Conservation (phyloP, 2,329 filamentous ascomycete species). For the Ceratocystis huliohia region DNA sequence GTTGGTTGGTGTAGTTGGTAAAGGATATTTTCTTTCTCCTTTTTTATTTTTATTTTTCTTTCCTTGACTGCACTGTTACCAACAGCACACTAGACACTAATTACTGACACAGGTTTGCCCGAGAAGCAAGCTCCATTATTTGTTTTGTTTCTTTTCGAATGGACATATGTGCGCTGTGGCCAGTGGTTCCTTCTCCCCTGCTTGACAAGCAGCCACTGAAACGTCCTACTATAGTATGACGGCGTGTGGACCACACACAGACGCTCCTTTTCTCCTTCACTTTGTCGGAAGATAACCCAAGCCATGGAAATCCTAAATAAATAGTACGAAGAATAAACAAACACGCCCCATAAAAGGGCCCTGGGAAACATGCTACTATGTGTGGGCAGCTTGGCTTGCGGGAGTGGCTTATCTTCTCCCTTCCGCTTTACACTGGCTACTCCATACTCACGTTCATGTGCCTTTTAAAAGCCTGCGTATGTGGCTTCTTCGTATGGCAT, state of each 20-base stretch:
- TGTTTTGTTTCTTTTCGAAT: not conserved
- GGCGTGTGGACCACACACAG: constrained; percentile 2
- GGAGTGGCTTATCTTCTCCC: constrained; percentile 1
- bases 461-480: not conserved
- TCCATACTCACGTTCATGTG: not conserved
- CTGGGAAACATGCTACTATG: not conserved
- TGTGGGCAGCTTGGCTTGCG: not conserved
- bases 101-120: too few relatives aligned
- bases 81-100: too few relatives aligned
- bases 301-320: constrained; percentile 4
- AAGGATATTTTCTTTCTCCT: too few relatives aligned
- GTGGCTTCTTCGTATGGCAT: not conserved
- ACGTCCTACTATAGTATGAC: constrained; percentile 5
- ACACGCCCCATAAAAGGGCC: not conserved
- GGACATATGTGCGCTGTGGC: not conserved
- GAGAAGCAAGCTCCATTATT: not conserved
- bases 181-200: not conserved
- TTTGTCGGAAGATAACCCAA: not conserved
- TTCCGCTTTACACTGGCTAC: not conserved
- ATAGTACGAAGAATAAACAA: constrained; percentile 1
- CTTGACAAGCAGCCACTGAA: constrained; percentile 7
- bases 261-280: constrained; percentile 3
- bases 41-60: too few relatives aligned
- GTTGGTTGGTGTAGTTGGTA: too few relatives aligned
- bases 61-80: too few relatives aligned